Evolutionary conservation across 2,329 filamentous ascomycete species (phyloP), one percentile per base, ranked within the genome.

Genomic region (Paraconiothyrium brasiliense): DNA sequence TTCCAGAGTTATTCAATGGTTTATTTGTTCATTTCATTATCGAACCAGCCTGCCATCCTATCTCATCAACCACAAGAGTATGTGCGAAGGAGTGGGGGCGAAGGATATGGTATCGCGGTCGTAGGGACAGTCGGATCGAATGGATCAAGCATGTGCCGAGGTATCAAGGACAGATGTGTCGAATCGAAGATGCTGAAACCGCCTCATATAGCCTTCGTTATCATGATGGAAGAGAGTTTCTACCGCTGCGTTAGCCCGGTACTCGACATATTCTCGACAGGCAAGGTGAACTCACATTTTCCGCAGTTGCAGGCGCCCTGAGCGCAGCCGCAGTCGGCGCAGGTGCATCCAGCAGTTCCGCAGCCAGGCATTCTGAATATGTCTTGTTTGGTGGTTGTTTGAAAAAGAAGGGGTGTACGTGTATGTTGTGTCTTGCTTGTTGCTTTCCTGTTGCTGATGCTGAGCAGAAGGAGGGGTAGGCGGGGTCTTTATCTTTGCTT

Each of bases 251-350:
- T 54, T 27, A 54, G 51, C 51, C 3, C 5, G 30, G 39, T n/a
- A 9, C 16, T 13, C 7, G 20, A 20, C 8, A 32, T 16, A 20
- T 20, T 20, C 20, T 20, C 20, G 9, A 13, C 16, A 51, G 5
- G 16, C 8, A 32, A 6, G 5, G 11, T 13, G 14, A 6, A 54
- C 64, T 41, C 27, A 66, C 64, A 71, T 68, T 68, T 71, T 62
- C 68, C 69, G 68, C 72, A 75, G 65, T 67, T 69, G 70, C 72
- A 75, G 56, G 70, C 65, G 39, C 72, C 72, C 51, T 63, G 60
- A 51, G 71, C 67, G 63, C 72, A 75, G 58, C 65, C 64, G 65
- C 72, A 75, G 61, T 71, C 66, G 64, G 67, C 68, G 65, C 72
- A 75, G 61, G 57, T 66, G 68, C 72, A 75, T 46, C 68, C 65